Conservation (phyloP, 2,329 filamentous ascomycete genomes). For the Botrytis tulipae region DNA sequence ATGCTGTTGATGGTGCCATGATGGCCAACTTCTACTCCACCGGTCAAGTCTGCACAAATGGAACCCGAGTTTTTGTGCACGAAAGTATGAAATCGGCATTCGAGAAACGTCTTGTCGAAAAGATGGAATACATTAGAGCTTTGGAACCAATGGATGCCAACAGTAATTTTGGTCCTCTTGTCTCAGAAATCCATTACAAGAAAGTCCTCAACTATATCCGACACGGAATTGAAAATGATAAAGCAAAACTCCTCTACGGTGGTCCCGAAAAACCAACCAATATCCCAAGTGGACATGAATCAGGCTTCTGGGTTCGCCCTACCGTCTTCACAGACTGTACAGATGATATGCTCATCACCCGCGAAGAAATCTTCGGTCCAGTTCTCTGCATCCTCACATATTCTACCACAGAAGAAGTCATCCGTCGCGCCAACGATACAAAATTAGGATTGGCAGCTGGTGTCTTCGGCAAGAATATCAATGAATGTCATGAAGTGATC, state of each 20-base stretch:
- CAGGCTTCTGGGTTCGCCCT: conserved; percentile 81
- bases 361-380: conserved; percentile 86
- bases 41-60: conserved; percentile 91
- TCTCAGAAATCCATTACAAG: conserved; percentile 69
- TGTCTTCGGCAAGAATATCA: conserved; percentile 75
- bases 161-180: conserved; percentile 83
- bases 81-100: conserved; percentile 62
- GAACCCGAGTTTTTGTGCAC: conserved; percentile 82
- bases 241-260: conserved; percentile 71
- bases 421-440: conserved; percentile 73
- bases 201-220: conserved; percentile 78
- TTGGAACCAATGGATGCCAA: conserved; percentile 68
- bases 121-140: conserved; percentile 67
- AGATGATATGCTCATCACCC: conserved; percentile 75
- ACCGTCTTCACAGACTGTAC: conserved; percentile 85
- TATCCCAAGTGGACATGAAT: conserved; percentile 40
- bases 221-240: conserved; percentile 71
- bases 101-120: conserved; percentile 65
- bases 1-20: conserved; percentile 86
- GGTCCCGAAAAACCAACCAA: conserved; percentile 56
- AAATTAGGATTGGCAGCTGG: conserved; percentile 78
- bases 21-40: conserved; percentile 92
- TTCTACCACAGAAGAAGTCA: conserved; percentile 64
- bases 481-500: conserved; percentile 69
- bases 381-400: conserved; percentile 82